Evolutionary conservation across 345 rosid genomes (phyloP), one percentile per base, ranked within the genome.

Genomic region (Salix caprea): DNA sequence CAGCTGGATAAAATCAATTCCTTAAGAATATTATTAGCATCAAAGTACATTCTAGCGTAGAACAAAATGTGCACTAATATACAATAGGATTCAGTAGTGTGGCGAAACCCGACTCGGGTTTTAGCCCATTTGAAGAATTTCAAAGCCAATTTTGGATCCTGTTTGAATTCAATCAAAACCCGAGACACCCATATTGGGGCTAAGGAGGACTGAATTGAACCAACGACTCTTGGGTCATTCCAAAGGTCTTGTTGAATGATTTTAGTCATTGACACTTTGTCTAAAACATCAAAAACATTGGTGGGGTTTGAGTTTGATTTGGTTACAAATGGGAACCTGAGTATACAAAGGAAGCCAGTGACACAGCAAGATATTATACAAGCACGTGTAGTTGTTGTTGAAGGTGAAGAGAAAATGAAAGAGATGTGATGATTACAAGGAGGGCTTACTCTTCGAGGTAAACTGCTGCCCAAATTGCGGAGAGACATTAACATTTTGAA

Each of bases 51-150:
- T 81, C 85, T 86, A 16, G 85, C 84, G 74, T 68, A 83, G 76
- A 87, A 88, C 79, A 91, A 77, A 74, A 90, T 82, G 83, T 88
- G 93, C 9, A 82, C 91, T 67, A 91, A 61, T 76, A 83, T 73
- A 78, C 85, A 87, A 78, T 84, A 86, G 0, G 93, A 88, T 74
- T 91, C 88, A 0, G 86, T 32, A 0, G 86, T 78, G 72, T 82
- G 91, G 23, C 78, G 67, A 79, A 85, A 88, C 82, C 86, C 86
- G 69, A 64, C 42, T 23, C 68, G 84, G 70, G 74, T 78, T 83
- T 77, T 88, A 9, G 86, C 89, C 92, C 90, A 82, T 44, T 73
- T 87, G 85, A 91, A 91, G 87, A 91, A 86, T 77, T 88, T 87
- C 78, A 87, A 71, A 30, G 96, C 88, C 73, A 84, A 85, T 15